Percentiles rank a stretch among this genome's conserved stretches.
These are phyloP conservation scores for Diddensiella santjacobensis DNA, from an alignment of 805 yeast species.

Conservation along the genomic window DNA sequence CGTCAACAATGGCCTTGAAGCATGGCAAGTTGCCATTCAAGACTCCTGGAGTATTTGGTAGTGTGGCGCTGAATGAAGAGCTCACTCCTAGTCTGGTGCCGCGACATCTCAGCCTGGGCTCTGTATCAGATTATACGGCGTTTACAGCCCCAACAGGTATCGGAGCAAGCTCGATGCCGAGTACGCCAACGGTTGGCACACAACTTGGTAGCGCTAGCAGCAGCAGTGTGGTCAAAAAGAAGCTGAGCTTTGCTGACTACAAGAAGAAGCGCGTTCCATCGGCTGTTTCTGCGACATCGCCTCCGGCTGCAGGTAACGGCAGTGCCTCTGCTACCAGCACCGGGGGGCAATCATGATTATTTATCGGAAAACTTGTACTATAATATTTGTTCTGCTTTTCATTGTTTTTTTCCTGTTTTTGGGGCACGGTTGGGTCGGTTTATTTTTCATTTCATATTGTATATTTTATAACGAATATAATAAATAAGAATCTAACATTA, in stretches of 20 bases:
- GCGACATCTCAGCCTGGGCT: constrained; percentile 3
- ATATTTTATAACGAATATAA: too few species aligned
- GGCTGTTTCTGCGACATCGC: too few species aligned
- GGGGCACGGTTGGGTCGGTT: neutral
- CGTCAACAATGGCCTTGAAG: too few species aligned
- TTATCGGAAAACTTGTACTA: neutral
- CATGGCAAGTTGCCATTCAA: neutral
- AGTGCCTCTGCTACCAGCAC: neutral
- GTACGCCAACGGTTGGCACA: neutral
- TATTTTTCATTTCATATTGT: too few species aligned
- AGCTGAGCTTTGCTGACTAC: constrained; percentile 72
- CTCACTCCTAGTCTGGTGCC: constrained; percentile 2
- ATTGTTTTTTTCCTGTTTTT: too few species aligned
- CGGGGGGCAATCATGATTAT: neutral
- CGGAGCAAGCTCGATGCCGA: constrained; percentile 1
- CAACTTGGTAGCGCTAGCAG: constrained; percentile 19
- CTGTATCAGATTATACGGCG: constrained; percentile 3
- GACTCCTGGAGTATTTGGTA: neutral
- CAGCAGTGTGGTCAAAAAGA: constrained; percentile 43
- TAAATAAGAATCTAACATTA: neutral
- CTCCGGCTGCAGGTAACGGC: too few species aligned
- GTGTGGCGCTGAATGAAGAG: neutral
- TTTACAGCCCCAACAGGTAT: constrained; percentile 2
- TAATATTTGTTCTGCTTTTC: neutral
- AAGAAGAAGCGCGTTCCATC: constrained; percentile 44